Base-by-base conservation (phyloP, 257 asterid genomes). In the Misopates orontium region DNA sequence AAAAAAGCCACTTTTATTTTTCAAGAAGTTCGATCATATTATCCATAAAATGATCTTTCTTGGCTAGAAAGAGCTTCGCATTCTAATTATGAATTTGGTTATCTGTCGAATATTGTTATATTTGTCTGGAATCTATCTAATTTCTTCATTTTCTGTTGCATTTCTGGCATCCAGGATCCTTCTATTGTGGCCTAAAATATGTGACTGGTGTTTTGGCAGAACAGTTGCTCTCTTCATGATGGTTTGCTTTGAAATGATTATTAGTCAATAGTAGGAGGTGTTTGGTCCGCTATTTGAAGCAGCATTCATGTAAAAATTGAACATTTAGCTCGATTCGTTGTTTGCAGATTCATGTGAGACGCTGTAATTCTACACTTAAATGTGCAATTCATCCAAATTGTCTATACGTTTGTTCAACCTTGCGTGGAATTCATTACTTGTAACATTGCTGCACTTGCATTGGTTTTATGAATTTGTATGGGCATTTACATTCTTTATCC, bases 141-240 rank as follows among this genome's bases (percentile, higher is more conserved):
- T 28, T 70, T 50, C 45, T 12, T 20, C 4, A 10, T 14, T 16
- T 0, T 42, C 18, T 48, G 20, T 52, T 53, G 58, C n/a, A 28
- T 62, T 40, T 41, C 4, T 22, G 8, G 17, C 10, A 58, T 61
- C 50, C 78, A 73, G 78, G 78, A 73, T 55, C 78, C 69, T 10
- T 67, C 77, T 45, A 73, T 73, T 47, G 69, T 69, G 11, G 78
- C 71, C 19, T 68, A 51, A 62, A 61, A 40, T 61, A 42, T 62
- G 66, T 15, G 45, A 48, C 39, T 31, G 54, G 50, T 45, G 45
- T 21, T 18, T n/a, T n/a, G n/a, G n/a, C n/a, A 49, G 60, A 62
- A 47, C 42, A 62, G 44, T 21, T 68, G 24, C 52, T 56, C 64
- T 21, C 32, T 10, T 23, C 20, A 48, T 15, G 44, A 42, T 39